Conservation (phyloP, 306 rosid species). For the Cercis canadensis region DNA sequence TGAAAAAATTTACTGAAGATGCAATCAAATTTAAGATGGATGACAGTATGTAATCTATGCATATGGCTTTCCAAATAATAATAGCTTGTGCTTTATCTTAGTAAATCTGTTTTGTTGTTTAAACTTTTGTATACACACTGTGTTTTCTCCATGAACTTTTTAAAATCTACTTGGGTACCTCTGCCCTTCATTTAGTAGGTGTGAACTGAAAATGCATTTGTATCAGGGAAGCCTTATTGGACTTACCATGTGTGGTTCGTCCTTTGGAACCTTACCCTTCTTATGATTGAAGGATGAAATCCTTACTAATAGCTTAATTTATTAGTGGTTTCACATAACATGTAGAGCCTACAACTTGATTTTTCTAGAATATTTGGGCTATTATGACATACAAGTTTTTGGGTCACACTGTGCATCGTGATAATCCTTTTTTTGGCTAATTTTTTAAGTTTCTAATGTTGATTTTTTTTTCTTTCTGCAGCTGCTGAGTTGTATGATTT, state of each 20-base stretch:
- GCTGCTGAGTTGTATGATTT: slow-evolving; percentile 97
- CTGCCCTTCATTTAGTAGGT: slow-evolving; percentile 7
- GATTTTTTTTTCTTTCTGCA: slow-evolving; percentile 45
- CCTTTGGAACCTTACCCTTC: slow-evolving; percentile 8
- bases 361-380: slow-evolving; percentile 5
- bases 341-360: neutral
- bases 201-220: slow-evolving; percentile 4
- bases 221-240: slow-evolving; percentile 24
- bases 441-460: slow-evolving; percentile 37
- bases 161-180: neutral
- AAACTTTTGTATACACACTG: neutral
- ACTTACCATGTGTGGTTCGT: neutral
- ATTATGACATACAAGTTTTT: neutral
- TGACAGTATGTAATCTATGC: slow-evolving; percentile 65
- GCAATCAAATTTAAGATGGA: slow-evolving; percentile 99
- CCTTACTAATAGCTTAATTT: neutral
- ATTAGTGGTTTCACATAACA: slow-evolving; percentile 13
- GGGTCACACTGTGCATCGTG: neutral
- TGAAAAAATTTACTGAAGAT: slow-evolving; percentile 99
- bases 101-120: slow-evolving; percentile 19
- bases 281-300: neutral
- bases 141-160: neutral
- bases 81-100: slow-evolving; percentile 8
- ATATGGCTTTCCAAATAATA: slow-evolving; percentile 2
- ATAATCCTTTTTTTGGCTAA: slow-evolving; percentile 10